Percentiles rank a stretch among this genome's conserved stretches.
Evolutionary conservation across 1,139 yeast genomes (phyloP).

Genomic region (Debaryomycetaceae sp.): DNA sequence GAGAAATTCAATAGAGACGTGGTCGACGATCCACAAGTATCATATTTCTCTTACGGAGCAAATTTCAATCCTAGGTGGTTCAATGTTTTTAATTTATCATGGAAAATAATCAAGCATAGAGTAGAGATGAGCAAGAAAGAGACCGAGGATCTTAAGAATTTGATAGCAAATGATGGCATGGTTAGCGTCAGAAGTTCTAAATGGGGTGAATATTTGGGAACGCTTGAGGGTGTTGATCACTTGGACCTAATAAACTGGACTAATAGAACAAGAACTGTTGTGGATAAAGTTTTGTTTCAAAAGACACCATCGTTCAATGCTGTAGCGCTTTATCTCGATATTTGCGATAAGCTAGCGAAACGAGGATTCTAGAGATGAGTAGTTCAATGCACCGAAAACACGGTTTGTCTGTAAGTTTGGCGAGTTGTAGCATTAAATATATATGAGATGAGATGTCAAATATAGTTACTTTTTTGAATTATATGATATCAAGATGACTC

Average conservation of each 20-base stretch:
- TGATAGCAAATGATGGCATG: slow-evolving; percentile 71
- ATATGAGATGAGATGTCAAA: too few species aligned
- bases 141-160: slow-evolving; percentile 22
- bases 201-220: slow-evolving; percentile 85
- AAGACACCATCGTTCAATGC: slow-evolving; percentile 57
- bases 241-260: slow-evolving; percentile 83
- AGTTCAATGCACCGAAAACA: too few species aligned
- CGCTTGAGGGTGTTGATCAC: slow-evolving; percentile 77
- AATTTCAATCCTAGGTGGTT: slow-evolving; percentile 59
- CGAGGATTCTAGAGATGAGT: slow-evolving; percentile 48
- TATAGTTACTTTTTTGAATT: neutral
- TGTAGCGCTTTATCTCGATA: slow-evolving; percentile 67
- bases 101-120: slow-evolving; percentile 50
- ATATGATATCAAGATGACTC: slow-evolving; percentile 5
- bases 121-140: slow-evolving; percentile 10
- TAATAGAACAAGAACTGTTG: slow-evolving; percentile 41
- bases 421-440: too few species aligned
- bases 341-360: slow-evolving; percentile 66
- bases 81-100: slow-evolving; percentile 59
- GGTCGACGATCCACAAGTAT: slow-evolving; percentile 55
- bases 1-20: slow-evolving; percentile 50
- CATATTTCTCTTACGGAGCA: slow-evolving; percentile 84
- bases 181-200: slow-evolving; percentile 74
- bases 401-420: too few species aligned
- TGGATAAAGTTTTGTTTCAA: slow-evolving; percentile 33